These are phyloP conservation scores for Arabidopsis hybrid DNA, from an alignment of 441 rosid species.

Conservation along the genomic window DNA sequence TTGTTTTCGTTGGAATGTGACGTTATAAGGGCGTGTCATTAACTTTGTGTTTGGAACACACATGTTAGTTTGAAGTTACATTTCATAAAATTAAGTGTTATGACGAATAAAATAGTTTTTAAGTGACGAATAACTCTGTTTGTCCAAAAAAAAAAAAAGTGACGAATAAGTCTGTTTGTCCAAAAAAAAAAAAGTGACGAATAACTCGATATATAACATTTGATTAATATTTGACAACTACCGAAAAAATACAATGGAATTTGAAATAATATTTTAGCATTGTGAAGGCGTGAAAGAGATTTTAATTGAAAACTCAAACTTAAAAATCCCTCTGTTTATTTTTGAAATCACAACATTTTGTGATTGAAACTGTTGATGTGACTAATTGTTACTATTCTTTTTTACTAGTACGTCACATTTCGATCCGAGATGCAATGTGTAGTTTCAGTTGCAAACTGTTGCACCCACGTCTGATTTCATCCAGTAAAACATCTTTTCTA, in stretches of 20 bases:
- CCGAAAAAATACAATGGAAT: too few species aligned
- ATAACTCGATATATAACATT: too few species aligned
- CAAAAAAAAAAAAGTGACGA: too few species aligned
- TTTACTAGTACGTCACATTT: slow-evolving; percentile 16
- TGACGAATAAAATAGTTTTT: too few species aligned
- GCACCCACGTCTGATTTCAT: background rate
- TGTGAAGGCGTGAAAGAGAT: background rate
- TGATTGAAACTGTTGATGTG: slow-evolving; percentile 28
- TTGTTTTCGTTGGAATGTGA: background rate
- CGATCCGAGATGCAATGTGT: slow-evolving; percentile 25
- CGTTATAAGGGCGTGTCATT: background rate
- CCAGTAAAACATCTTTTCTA: background rate
- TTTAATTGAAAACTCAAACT: slow-evolving; percentile 3
- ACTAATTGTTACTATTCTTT: slow-evolving; percentile 32
- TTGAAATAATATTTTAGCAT: background rate
- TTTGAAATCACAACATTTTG: slow-evolving; percentile 4
- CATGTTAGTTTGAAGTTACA: background rate
- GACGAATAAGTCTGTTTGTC: too few species aligned
- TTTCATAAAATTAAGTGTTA: background rate
- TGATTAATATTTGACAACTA: too few species aligned
- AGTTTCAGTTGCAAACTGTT: slow-evolving; percentile 13
- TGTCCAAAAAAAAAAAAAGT: too few species aligned
- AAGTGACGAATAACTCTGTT: too few species aligned
- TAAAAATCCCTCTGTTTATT: background rate
- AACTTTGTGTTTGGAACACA: background rate